Conservation (phyloP, 192 early-diverging fungal species). For the Backusella tuberculispora region DNA sequence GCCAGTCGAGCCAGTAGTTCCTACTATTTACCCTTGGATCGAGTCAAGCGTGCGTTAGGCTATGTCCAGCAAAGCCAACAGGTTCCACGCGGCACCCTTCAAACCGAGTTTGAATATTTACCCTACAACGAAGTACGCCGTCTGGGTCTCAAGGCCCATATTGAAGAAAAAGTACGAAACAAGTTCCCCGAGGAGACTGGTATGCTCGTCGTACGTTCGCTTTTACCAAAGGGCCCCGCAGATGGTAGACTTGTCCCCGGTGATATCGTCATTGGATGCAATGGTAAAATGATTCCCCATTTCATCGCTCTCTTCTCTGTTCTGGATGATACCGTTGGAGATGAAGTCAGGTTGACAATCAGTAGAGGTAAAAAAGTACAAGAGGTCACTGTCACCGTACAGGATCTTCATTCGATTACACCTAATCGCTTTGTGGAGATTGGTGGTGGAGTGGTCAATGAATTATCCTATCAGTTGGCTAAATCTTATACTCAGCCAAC, state of each 20-base stretch:
- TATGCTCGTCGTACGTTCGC: conserved; percentile 65
- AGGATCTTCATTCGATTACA: conserved; percentile 80
- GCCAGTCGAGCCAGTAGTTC: conserved; percentile 67
- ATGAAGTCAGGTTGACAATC: conserved; percentile 56
- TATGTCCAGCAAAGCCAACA: conserved; percentile 55
- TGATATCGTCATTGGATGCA: conserved; percentile 71
- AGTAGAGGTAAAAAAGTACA: conserved; percentile 57
- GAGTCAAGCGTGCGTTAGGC: conserved; percentile 67
- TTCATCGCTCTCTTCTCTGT: conserved; percentile 70
- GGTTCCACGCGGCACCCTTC: conserved; percentile 76
- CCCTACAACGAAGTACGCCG: conserved; percentile 76
- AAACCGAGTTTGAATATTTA: conserved; percentile 70
- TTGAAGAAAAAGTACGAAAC: conserved; percentile 66
- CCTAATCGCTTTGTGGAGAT: conserved; percentile 85
- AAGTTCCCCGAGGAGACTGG: conserved; percentile 69
- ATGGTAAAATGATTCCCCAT: conserved; percentile 66
- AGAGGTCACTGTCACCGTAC: conserved; percentile 53
- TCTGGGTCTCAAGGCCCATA: conserved; percentile 68
- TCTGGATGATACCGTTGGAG: conserved; percentile 64
- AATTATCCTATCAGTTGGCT: conserved; percentile 78
- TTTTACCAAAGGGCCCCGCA: conserved; percentile 75
- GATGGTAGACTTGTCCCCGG: conserved; percentile 62
- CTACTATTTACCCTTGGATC: conserved; percentile 79
- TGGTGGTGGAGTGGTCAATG: conserved; percentile 81
- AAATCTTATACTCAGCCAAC: conserved; percentile 72